These are phyloP conservation scores for Pisolithus orientalis DNA, from an alignment of 768 basidiomycete genomes.

Conservation along the genomic window DNA sequence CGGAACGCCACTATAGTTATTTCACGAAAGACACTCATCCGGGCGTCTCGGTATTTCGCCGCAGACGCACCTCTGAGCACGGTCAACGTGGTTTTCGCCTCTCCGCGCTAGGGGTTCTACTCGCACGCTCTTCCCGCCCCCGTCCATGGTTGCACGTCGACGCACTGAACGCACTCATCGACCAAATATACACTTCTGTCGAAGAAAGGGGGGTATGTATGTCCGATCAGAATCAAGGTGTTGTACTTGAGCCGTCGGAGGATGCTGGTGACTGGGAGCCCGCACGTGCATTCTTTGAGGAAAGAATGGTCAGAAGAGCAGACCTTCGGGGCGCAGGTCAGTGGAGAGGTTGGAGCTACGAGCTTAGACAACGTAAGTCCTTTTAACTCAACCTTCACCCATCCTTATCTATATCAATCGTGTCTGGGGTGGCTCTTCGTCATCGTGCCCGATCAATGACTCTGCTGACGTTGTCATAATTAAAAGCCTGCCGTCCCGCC, in stretches of 20 bases:
- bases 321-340: constrained; percentile 52
- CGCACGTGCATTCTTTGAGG: constrained; percentile 58
- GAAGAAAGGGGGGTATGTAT: constrained; percentile 34
- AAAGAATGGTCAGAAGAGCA: constrained; percentile 43
- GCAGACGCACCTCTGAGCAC: constrained; percentile 59
- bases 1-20: constrained; percentile 38
- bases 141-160: constrained; percentile 73
- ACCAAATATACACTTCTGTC: constrained; percentile 44
- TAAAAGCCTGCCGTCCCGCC: constrained; percentile 16
- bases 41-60: constrained; percentile 70
- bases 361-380: constrained; percentile 52
- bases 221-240: neutral
- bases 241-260: constrained; percentile 41
- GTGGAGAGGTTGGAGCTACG: constrained; percentile 66
- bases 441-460: neutral
- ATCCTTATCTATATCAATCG: neutral
- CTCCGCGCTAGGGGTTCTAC: constrained; percentile 69
- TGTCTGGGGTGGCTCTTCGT: neutral
- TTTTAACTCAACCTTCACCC: neutral
- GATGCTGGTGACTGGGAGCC: constrained; percentile 50
- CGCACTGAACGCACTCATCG: constrained; percentile 55
- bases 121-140: constrained; percentile 57
- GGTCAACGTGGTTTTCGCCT: constrained; percentile 79
- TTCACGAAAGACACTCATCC: constrained; percentile 64
- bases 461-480: constrained; percentile 14